Conservation (phyloP, 1,284 basidiomycete genomes). For the Gymnopus androsaceus region DNA sequence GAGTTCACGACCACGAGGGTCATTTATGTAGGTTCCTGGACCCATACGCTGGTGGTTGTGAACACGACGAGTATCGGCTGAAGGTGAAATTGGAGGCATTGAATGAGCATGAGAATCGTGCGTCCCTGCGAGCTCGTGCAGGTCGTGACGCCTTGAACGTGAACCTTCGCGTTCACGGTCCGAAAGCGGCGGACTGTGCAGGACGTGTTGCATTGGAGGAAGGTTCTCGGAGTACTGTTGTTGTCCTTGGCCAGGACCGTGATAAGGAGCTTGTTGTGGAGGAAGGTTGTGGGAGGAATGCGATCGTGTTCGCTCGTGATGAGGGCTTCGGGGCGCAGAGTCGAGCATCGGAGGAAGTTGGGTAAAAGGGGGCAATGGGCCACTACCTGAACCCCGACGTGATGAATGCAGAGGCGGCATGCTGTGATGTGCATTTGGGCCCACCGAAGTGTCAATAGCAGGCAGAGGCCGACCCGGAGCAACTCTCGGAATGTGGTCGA, state of each 20-base stretch:
- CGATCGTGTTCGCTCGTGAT: slow-evolving; percentile 41
- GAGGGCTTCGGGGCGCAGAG: slow-evolving; percentile 19
- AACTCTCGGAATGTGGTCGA: background rate
- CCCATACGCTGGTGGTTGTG: slow-evolving; percentile 71
- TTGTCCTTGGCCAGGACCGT: slow-evolving; percentile 33
- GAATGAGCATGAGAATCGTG: slow-evolving; percentile 27
- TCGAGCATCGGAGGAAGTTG: slow-evolving; percentile 22
- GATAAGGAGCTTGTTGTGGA: slow-evolving; percentile 34
- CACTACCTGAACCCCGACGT: slow-evolving; percentile 22
- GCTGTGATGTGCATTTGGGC: slow-evolving; percentile 33
- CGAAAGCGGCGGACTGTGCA: slow-evolving; percentile 51
- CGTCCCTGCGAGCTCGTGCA: slow-evolving; percentile 36
- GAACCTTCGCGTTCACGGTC: slow-evolving; percentile 41
- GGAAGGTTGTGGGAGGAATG: slow-evolving; percentile 38
- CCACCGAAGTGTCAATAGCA: slow-evolving; percentile 43
- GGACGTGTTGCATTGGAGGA: slow-evolving; percentile 42
- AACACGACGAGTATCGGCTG: slow-evolving; percentile 41
- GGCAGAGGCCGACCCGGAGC: slow-evolving; percentile 41
- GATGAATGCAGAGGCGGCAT: slow-evolving; percentile 44
- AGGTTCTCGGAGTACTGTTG: slow-evolving; percentile 48
- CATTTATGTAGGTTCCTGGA: slow-evolving; percentile 58
- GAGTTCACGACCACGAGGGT: slow-evolving; percentile 42
- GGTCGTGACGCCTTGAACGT: slow-evolving; percentile 39
- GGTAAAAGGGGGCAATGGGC: slow-evolving; percentile 52
- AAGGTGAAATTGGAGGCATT: slow-evolving; percentile 36